A percentile compares a stretch with the other conserved stretches of the same genome.
These are phyloP conservation scores for Plantago major DNA, from an alignment of 257 asterid species.

Conservation along the genomic window DNA sequence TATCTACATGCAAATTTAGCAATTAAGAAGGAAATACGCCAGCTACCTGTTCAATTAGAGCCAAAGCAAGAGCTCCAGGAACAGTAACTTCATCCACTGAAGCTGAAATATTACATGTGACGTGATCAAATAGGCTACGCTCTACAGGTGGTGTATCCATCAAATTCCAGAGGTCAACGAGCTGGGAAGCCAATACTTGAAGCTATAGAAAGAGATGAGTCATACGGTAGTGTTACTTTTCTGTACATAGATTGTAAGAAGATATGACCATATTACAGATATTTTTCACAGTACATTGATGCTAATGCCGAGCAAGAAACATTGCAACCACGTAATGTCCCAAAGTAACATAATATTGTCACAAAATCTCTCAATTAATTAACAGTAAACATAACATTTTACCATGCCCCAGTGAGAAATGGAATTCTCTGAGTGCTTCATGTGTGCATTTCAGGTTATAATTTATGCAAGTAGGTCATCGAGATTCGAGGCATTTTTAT, in stretches of 20 bases:
- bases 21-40: conserved; percentile 7
- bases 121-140: conserved; percentile 53
- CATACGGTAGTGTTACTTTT: no score
- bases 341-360: neutral
- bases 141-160: conserved; percentile 66
- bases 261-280: neutral
- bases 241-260: neutral
- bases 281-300: neutral
- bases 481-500: neutral
- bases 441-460: neutral
- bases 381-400: no score
- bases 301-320: neutral
- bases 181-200: conserved; percentile 59
- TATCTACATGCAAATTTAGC: conserved; percentile 1
- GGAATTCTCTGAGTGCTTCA: neutral
- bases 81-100: conserved; percentile 77
- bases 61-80: conserved; percentile 88
- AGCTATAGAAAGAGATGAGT: conserved; percentile 36
- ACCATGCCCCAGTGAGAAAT: no score
- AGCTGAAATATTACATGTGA: conserved; percentile 73
- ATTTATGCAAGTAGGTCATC: neutral
- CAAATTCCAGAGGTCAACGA: conserved; percentile 69
- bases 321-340: neutral
- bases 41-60: conserved; percentile 77
- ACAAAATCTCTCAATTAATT: no score